phyloP scores from a whole-genome alignment of 441 rosid genomes.

The Hura crepitans region DNA sequence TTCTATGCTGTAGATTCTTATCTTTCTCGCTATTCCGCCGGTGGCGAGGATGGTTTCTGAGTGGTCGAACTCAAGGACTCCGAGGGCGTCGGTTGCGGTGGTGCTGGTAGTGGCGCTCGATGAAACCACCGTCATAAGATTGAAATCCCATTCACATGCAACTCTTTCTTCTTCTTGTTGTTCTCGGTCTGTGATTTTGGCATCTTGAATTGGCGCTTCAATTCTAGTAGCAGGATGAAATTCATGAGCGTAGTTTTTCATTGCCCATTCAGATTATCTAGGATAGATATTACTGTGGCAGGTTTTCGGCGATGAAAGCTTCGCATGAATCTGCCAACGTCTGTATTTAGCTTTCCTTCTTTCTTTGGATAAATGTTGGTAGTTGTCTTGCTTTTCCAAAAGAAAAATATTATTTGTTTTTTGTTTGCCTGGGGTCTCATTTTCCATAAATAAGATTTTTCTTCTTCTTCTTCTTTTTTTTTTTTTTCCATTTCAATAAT shows the following conservation, averaged over 20 bases:
- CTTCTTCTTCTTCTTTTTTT: not conserved
- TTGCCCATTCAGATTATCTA: too few relatives aligned
- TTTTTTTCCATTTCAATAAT: too few relatives aligned
- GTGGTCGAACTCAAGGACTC: conserved; percentile 70
- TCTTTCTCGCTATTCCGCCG: conserved; percentile 82
- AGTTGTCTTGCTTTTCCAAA: not conserved
- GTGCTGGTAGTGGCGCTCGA: conserved; percentile 12
- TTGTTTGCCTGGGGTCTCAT: not conserved
- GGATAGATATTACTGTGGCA: too few relatives aligned
- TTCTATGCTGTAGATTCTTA: conserved; percentile 48
- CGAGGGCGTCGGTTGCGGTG: conserved; percentile 54
- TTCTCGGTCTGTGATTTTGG: conserved; percentile 15
- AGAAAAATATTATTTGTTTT: not conserved
- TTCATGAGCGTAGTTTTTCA: too few relatives aligned
- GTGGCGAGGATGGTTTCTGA: conserved; percentile 55
- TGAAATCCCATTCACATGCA: conserved; percentile 67
- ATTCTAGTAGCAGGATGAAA: too few relatives aligned
- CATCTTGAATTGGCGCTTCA: not conserved
- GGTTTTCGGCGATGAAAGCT: too few relatives aligned
- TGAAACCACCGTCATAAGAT: conserved; percentile 46
- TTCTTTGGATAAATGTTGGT: conserved; percentile 1
- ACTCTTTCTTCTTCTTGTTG: conserved; percentile 22
- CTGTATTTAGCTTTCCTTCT: not conserved
- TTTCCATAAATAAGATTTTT: not conserved
- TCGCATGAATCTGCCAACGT: conserved; percentile 1